Evolutionary conservation across 352 stramenopile genomes (phyloP).

Genomic region (Globisporangium paroecandrum): DNA sequence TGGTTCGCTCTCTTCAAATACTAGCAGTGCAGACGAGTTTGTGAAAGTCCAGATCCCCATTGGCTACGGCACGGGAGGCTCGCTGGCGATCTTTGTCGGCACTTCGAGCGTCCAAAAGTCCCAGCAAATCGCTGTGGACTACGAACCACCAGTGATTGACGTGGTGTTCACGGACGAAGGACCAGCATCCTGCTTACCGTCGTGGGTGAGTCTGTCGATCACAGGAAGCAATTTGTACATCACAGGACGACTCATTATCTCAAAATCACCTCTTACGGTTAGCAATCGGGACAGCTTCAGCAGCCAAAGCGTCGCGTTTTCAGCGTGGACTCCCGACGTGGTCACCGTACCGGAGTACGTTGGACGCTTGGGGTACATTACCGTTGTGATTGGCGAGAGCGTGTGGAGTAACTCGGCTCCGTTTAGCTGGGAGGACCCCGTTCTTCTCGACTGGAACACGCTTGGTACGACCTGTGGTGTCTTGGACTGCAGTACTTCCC

Average conservation of each 20-base stretch:
- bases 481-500: constrained; percentile 44
- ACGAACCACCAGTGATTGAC: constrained; percentile 43
- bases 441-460: constrained; percentile 56
- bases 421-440: constrained; percentile 62
- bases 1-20: constrained; percentile 21
- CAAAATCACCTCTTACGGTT: constrained; percentile 32
- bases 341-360: constrained; percentile 39
- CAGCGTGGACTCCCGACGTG: constrained; percentile 40
- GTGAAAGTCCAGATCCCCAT: constrained; percentile 38
- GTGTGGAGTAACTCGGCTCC: constrained; percentile 47
- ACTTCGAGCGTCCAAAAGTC: constrained; percentile 39
- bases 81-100: constrained; percentile 37
- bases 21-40: constrained; percentile 29
- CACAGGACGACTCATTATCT: constrained; percentile 33
- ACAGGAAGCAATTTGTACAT: constrained; percentile 54
- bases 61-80: constrained; percentile 34
- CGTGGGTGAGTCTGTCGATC: constrained; percentile 49
- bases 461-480: constrained; percentile 34
- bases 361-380: constrained; percentile 47
- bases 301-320: constrained; percentile 21
- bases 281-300: constrained; percentile 23
- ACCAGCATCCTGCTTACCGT: constrained; percentile 34
- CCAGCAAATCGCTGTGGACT: constrained; percentile 29
- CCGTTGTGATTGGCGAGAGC: constrained; percentile 39
- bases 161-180: constrained; percentile 61